Evolutionary conservation across 2,329 filamentous ascomycete species (phyloP).

Genomic region (Fusarium sp.): DNA sequence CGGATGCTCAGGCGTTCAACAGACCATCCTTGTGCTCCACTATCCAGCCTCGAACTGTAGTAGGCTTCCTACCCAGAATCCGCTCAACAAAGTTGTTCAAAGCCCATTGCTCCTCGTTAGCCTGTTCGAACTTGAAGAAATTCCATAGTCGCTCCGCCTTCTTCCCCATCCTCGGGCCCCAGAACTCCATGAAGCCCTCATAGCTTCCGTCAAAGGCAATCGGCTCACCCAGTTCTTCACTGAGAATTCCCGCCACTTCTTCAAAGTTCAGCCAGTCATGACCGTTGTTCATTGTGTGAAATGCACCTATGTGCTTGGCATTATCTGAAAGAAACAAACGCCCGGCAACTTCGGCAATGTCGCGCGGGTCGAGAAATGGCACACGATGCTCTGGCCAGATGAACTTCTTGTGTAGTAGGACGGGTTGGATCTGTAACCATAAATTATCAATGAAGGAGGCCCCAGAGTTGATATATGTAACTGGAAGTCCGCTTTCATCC

Average conservation of each 20-base stretch:
- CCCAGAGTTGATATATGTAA: fast-evolving
- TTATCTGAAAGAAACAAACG: not conserved
- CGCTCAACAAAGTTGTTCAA: not conserved
- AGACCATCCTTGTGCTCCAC: not conserved
- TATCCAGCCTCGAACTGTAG: not conserved
- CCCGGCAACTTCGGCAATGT: not conserved
- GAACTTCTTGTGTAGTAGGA: not conserved
- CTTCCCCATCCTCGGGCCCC: not conserved
- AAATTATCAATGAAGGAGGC: not conserved
- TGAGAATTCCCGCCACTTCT: not conserved
- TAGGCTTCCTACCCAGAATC: not conserved
- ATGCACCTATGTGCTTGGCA: fast-evolving
- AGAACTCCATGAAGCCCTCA: not conserved
- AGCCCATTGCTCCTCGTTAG: not conserved
- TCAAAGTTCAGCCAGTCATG: not conserved
- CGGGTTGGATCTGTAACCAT: not conserved
- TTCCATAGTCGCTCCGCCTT: not conserved
- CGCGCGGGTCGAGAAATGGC: not conserved
- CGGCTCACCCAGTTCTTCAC: fast-evolving
- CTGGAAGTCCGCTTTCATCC: not conserved
- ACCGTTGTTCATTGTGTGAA: not conserved
- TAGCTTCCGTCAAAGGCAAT: not conserved
- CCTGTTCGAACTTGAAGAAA: not conserved
- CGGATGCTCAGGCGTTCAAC: fast-evolving
- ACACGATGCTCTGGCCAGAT: not conserved